A percentile compares a stretch with the other conserved stretches of the same genome.
These are phyloP conservation scores for Euphorbia pulcherrima DNA, from an alignment of 345 rosid genomes.

Conservation along the genomic window DNA sequence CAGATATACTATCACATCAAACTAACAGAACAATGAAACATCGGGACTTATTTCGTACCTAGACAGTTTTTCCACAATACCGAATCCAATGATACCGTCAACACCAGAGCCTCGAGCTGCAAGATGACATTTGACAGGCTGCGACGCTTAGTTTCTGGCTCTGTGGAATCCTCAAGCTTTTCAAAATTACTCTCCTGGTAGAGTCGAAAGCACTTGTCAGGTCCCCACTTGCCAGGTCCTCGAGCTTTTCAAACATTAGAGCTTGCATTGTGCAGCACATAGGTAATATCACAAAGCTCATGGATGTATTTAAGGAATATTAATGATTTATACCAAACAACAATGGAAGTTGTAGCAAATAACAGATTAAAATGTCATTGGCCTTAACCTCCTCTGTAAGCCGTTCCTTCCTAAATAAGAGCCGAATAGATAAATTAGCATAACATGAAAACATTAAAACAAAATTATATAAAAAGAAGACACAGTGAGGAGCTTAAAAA, in stretches of 20 bases:
- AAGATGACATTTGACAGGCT: slow-evolving; percentile 86
- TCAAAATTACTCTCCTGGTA: slow-evolving; percentile 85
- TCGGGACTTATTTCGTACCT: slow-evolving; percentile 45
- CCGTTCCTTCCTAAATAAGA: slow-evolving; percentile 52
- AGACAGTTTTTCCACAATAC: slow-evolving; percentile 85
- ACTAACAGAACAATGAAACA: neutral
- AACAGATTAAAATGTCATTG: slow-evolving; percentile 61
- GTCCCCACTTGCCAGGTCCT: slow-evolving; percentile 95
- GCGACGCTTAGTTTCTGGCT: slow-evolving; percentile 89
- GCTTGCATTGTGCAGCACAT: neutral
- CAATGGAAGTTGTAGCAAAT: neutral
- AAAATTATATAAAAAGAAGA: neutral
- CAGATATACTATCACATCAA: neutral
- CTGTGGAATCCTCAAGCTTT: slow-evolving; percentile 83
- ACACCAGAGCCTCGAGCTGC: slow-evolving; percentile 89
- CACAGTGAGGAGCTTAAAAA: neutral
- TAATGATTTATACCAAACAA: neutral
- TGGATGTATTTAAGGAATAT: neutral
- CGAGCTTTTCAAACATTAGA: too few species aligned
- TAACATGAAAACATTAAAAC: neutral
- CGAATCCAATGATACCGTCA: slow-evolving; percentile 87
- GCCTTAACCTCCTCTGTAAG: slow-evolving; percentile 66
- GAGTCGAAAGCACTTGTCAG: slow-evolving; percentile 91
- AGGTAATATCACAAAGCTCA: neutral
- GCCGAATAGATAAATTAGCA: slow-evolving; percentile 13